A percentile compares a stretch with the other conserved stretches of the same genome.
phyloP scores from a whole-genome alignment of 441 rosid species.

The Croton laevigatus region DNA sequence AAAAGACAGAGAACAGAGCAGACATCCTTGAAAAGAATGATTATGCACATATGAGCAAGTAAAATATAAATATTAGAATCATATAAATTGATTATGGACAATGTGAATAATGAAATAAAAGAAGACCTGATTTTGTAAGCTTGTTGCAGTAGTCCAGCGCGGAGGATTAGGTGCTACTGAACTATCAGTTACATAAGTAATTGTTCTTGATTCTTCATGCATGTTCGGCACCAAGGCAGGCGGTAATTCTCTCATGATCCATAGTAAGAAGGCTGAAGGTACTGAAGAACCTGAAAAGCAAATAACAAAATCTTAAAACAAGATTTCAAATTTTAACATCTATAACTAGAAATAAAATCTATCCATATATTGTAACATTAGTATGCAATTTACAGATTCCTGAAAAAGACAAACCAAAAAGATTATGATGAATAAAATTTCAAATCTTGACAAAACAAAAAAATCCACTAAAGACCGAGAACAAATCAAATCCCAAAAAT shows the following conservation, averaged over 20 bases:
- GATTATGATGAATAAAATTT: background rate
- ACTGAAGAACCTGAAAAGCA: conserved; percentile 50
- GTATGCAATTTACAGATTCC: background rate
- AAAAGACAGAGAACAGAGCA: background rate
- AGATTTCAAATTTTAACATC: background rate
- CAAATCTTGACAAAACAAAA: background rate
- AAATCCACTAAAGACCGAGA: background rate
- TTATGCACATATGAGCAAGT: too few relatives aligned
- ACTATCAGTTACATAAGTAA: conserved; percentile 42
- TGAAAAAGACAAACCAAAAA: background rate
- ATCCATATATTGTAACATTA: background rate
- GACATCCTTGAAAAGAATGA: background rate
- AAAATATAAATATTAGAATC: background rate
- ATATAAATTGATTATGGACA: background rate
- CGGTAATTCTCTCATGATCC: conserved; percentile 71
- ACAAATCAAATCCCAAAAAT: background rate
- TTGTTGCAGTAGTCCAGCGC: conserved; percentile 43
- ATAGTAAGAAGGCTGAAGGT: conserved; percentile 60
- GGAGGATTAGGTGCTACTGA: conserved; percentile 30
- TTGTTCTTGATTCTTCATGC: conserved; percentile 40
- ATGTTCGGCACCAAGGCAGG: conserved; percentile 22
- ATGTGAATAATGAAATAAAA: background rate
- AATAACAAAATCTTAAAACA: background rate
- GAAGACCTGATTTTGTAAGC: conserved; percentile 50
- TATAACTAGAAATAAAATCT: background rate